These are phyloP conservation scores for Penicillium paradoxum DNA, from an alignment of 495 filamentous ascomycete genomes.

Conservation along the genomic window DNA sequence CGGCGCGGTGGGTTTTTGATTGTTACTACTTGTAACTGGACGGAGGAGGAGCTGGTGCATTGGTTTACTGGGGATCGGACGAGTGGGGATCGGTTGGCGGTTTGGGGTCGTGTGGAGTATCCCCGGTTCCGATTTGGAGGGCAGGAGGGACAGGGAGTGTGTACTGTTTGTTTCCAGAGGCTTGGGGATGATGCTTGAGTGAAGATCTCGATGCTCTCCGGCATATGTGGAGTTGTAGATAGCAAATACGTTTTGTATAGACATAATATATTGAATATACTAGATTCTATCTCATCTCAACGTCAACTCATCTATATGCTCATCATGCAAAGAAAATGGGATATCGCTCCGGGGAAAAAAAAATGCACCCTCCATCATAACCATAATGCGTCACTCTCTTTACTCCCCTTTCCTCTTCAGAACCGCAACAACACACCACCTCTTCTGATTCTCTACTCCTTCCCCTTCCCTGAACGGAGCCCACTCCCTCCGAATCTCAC, in stretches of 20 bases:
- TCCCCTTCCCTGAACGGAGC: constrained; percentile 47
- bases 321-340: not conserved
- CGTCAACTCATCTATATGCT: not conserved
- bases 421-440: constrained; percentile 73
- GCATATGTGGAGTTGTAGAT: not conserved
- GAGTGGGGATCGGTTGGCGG: constrained; percentile 40
- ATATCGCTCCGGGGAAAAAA: not conserved
- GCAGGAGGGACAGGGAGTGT: constrained; percentile 77
- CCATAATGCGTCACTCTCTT: not conserved
- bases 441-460: constrained; percentile 60
- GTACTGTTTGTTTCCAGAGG: constrained; percentile 67
- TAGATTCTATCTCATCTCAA: not conserved
- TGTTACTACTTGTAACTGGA: constrained; percentile 98
- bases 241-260: not conserved
- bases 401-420: constrained; percentile 40
- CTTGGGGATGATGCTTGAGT: constrained; percentile 10
- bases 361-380: not conserved
- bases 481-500: constrained; percentile 61
- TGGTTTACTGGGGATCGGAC: constrained; percentile 58
- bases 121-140: constrained; percentile 83
- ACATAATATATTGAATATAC: not conserved
- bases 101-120: constrained; percentile 68
- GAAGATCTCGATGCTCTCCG: too few relatives aligned
- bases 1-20: constrained; percentile 66
- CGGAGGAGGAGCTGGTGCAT: constrained; percentile 71